These are phyloP conservation scores for Solanum paucissectum DNA, from an alignment of 257 asterid genomes.

Conservation along the genomic window DNA sequence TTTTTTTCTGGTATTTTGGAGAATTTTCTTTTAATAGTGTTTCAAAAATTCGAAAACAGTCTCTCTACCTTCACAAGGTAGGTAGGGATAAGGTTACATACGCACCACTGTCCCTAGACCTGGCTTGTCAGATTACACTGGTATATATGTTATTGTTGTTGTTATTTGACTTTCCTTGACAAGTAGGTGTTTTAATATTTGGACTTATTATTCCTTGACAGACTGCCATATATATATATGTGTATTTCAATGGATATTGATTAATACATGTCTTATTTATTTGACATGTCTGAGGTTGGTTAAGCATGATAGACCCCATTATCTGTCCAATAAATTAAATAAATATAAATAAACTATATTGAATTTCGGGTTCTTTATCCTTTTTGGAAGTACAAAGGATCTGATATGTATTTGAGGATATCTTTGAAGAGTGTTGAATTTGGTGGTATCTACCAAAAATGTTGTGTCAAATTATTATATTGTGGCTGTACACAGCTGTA, in stretches of 20 bases:
- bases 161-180: not conserved
- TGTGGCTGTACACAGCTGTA: not conserved
- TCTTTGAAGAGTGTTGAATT: not conserved
- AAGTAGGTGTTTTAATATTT: not conserved
- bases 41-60: not conserved
- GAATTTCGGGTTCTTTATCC: not conserved
- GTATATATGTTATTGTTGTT: not conserved
- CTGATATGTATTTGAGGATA: rapidly evolving
- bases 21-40: not conserved
- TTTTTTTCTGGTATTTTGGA: not conserved
- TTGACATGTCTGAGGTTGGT: conserved; percentile 4
- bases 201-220: not conserved
- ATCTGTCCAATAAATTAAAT: not conserved
- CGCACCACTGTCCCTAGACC: not conserved
- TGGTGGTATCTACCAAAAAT: not conserved
- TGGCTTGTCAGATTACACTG: not conserved
- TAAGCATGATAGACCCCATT: not conserved
- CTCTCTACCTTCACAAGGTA: not conserved
- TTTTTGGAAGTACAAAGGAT: not conserved
- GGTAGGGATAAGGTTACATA: not conserved
- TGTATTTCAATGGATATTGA: not conserved
- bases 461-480: not conserved
- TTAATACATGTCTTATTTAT: not conserved
- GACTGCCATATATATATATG: not conserved
- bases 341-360: not conserved